Base-by-base conservation (phyloP, 805 yeast genomes). In the Zygosaccharomyces pseudorouxii region DNA sequence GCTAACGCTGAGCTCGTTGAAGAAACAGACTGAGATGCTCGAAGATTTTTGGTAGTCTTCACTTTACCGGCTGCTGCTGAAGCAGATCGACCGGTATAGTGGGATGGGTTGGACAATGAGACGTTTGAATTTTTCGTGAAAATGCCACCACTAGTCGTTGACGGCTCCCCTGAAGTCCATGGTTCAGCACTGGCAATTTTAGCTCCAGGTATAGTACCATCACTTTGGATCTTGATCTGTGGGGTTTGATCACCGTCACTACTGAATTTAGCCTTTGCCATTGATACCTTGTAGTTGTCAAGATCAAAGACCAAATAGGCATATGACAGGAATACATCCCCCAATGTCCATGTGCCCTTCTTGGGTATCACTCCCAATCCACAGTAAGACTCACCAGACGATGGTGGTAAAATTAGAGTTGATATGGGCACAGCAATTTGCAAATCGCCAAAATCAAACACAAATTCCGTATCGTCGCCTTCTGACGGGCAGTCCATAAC, bases 241-340 rank as follows among this genome's bases (percentile, higher is more conserved):
- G 78, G 64, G 38, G 63, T 68, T 5, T 59, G 63, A 2, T 45
- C 38, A 3, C 53, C 39, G 16, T 50, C 30, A n/a, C 25, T 23
- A n/a, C 40, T 37, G 27, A 59, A 55, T 38, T 66, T 67, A 2
- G 74, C 81, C 52, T 73, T 78, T 3, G 81, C 83, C 43, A 79
- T 30, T 0, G 75, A 74, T n/a, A 79, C 58, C 49, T 72, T 72
- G 18, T 63, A 56, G 28, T 68, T 68, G 29, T 75, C 82, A 49
- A 81, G 58, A 63, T 82, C 84, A 50, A 74, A 82, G 42, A 80
- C 85, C 31, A 78, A 72, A 55, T 81, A 82, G 2, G 80, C 81
- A 35, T 74, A 65, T 49, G 78, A 70, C 51, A 82, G 61, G 66
- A 82, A 79, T 3, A 76, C 71, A 60, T 80, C 84, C 48, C 87